These are phyloP conservation scores for Aurantiochytrium sp. DNA, from an alignment of 108 stramenopile genomes.

Conservation along the genomic window DNA sequence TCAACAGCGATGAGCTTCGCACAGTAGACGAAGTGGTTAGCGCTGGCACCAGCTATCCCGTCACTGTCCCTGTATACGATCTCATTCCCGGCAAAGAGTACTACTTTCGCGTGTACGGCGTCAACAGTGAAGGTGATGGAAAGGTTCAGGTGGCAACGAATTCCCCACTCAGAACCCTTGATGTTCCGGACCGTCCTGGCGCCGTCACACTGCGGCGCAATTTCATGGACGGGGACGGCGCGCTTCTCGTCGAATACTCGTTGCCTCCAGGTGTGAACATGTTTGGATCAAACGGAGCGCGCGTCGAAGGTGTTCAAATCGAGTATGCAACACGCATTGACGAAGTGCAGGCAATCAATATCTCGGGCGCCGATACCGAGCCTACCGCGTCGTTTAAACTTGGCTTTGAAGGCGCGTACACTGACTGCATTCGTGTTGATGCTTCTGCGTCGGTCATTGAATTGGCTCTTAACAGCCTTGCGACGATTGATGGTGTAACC, in stretches of 20 bases:
- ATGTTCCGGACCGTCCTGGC: not conserved
- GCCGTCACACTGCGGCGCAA: not conserved
- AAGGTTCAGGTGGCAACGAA: not conserved
- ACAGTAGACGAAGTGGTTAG: not conserved
- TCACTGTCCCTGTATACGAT: not conserved
- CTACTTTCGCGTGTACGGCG: not conserved
- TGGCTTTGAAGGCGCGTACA: not conserved
- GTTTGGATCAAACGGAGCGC: not conserved
- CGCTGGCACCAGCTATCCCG: not conserved
- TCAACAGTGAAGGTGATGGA: not conserved
- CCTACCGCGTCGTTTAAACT: not conserved
- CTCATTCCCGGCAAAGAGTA: not conserved
- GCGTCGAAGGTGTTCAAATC: not conserved
- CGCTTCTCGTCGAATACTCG: not conserved
- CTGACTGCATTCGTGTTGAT: not conserved
- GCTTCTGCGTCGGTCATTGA: not conserved
- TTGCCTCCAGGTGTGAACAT: not conserved
- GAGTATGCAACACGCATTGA: not conserved
- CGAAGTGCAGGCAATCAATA: constrained; percentile 20
- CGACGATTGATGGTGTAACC: not conserved
- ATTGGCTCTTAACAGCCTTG: not conserved
- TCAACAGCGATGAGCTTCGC: not conserved
- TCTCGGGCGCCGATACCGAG: not conserved
- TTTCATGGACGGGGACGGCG: not conserved
- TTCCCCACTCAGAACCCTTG: not conserved